Evolutionary conservation across 129 eudicot genomes (phyloP).

Genomic region (Artemisia annua): DNA sequence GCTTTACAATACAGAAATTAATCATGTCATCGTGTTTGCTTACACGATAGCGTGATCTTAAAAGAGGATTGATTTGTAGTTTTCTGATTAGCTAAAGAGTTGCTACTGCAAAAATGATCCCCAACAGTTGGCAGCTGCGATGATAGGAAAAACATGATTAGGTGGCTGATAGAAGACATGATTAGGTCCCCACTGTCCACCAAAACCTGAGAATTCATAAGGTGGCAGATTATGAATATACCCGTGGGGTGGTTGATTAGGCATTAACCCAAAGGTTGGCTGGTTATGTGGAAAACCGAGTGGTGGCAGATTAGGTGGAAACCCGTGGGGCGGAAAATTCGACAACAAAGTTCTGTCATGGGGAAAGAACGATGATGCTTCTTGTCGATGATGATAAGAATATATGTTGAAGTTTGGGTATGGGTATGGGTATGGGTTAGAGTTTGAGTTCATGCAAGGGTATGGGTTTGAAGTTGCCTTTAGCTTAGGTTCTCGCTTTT

Average conservation of each 20-base stretch:
- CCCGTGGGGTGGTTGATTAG: background rate
- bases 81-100: background rate
- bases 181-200: conserved; percentile 9
- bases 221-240: background rate
- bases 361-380: conserved; percentile 5
- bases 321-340: background rate
- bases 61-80: background rate
- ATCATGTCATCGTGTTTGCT: background rate
- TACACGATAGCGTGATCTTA: background rate
- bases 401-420: background rate
- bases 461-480: background rate
- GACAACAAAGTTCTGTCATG: conserved; percentile 13
- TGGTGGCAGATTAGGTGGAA: background rate
- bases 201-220: background rate
- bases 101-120: background rate
- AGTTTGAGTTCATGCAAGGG: background rate
- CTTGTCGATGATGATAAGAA: conserved; percentile 18
- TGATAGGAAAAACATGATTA: conserved; percentile 17
- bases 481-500: background rate
- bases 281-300: background rate
- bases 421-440: conserved; percentile 11
- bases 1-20: background rate
- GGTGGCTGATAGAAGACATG: conserved; percentile 13
- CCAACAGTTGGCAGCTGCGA: background rate
- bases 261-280: background rate